Conservation (phyloP, 1,284 basidiomycete genomes). For the Cutaneotrichosporon mucoides region DNA sequence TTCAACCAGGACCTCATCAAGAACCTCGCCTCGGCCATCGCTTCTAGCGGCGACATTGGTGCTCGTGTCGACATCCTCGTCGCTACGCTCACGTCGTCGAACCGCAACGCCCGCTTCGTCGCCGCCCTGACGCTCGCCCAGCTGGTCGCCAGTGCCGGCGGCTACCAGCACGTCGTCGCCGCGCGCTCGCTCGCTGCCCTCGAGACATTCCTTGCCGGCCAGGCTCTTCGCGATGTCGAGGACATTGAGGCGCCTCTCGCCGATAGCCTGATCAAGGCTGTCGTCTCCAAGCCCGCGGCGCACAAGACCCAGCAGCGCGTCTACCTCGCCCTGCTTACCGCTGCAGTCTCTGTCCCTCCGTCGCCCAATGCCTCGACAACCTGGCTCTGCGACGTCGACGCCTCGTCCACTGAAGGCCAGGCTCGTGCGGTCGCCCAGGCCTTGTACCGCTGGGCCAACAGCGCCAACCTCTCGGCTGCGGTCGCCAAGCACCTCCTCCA, state of each 20-base stretch:
- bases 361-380: slow-evolving; percentile 9
- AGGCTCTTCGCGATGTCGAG: slow-evolving; percentile 19
- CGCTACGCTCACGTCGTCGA: slow-evolving; percentile 4
- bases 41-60: slow-evolving; percentile 15
- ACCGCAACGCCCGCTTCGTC: slow-evolving; percentile 11
- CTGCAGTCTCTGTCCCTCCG: slow-evolving; percentile 25
- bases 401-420: slow-evolving; percentile 3
- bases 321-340: slow-evolving; percentile 31
- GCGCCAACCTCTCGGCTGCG: slow-evolving; percentile 48
- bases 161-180: slow-evolving; percentile 47
- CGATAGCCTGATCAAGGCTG: slow-evolving; percentile 18
- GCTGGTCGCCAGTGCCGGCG: slow-evolving; percentile 15
- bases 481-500: slow-evolving; percentile 61
- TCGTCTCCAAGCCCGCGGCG: slow-evolving; percentile 34
- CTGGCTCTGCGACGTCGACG: slow-evolving; percentile 24
- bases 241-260: slow-evolving; percentile 21
- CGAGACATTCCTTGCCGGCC: slow-evolving; percentile 12
- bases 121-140: slow-evolving; percentile 18
- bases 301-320: slow-evolving; percentile 34
- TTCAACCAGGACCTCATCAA: slow-evolving; percentile 18
- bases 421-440: slow-evolving; percentile 20
- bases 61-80: slow-evolving; percentile 16
- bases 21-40: slow-evolving; percentile 11
- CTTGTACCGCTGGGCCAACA: slow-evolving; percentile 63
- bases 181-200: slow-evolving; percentile 46